Conservation (phyloP, 352 stramenopile genomes). For the Phytopythium sindhum region DNA sequence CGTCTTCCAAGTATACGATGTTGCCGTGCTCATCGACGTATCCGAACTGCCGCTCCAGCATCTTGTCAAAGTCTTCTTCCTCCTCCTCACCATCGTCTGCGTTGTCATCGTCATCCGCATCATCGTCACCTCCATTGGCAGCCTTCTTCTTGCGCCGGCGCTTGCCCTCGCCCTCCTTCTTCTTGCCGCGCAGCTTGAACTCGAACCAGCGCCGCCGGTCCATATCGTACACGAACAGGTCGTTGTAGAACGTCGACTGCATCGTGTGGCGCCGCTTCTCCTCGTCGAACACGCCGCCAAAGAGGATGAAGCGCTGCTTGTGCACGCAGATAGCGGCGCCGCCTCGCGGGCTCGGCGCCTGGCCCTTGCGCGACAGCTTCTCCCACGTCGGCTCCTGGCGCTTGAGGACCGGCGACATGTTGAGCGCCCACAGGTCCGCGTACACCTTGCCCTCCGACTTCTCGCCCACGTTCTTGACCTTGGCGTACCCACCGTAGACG, state of each 20-base stretch:
- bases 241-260: constrained; percentile 95
- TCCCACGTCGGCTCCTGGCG: constrained; percentile 92
- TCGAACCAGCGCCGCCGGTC: constrained; percentile 95
- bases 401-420: constrained; percentile 90
- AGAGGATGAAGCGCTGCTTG: constrained; percentile 96
- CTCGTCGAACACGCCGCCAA: constrained; percentile 94
- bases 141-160: constrained; percentile 60
- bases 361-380: constrained; percentile 87
- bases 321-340: constrained; percentile 85
- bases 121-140: constrained; percentile 36
- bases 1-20: constrained; percentile 94
- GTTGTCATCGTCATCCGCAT: constrained; percentile 46
- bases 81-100: constrained; percentile 63
- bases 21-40: constrained; percentile 95
- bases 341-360: constrained; percentile 75
- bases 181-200: constrained; percentile 86
- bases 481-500: constrained; percentile 95
- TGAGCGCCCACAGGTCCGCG: constrained; percentile 93
- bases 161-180: constrained; percentile 52
- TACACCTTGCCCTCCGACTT: constrained; percentile 95
- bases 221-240: constrained; percentile 97
- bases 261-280: constrained; percentile 83
- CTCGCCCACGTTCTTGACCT: constrained; percentile 90
- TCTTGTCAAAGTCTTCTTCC: constrained; percentile 79
- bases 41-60: constrained; percentile 92